Base-by-base conservation (phyloP, 805 yeast species). In the Kodamaea leandrae region DNA sequence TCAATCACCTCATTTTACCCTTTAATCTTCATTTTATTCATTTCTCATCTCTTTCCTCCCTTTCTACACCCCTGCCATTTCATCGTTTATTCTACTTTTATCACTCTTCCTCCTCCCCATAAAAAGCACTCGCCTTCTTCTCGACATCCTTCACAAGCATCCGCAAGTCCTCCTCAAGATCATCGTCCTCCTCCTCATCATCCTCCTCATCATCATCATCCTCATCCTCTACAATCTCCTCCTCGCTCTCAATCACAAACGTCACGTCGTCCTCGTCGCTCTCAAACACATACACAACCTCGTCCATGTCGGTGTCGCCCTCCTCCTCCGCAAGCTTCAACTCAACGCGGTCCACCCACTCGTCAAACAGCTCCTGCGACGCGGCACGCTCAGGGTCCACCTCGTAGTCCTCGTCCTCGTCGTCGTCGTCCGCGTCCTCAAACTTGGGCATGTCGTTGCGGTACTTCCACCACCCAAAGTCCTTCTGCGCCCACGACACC, bases 401-500 rank as follows among this genome's bases (percentile, higher is more conserved):
- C 34, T 56, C 55, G 50, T 46, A 30, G 52, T 44, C 50, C 10
- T 37, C 43, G 7, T 39, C 43, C 32, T 40, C 23, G 17, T 30
- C 42, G 14, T 38, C 39, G 6, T 52, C 49, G 24, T 46, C 41
- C n/a, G 48, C 58, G 37, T 19, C 36, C 32, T 39, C 44, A 26
- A 47, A 33, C 33, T 10, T 20, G 17, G 26, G 38, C 13, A 58
- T 53, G 25, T 61, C 66, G 36, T 58, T 62, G 9, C 25, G 18
- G 35, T 27, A 39, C 27, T 9, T 15, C 43, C 43, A 39, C 43
- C 43, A 39, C 28, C 20, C 18, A n/a, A 6, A 47, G 19, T 80
- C 84, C 1, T 73, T 73, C 18, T 58, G 58, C 3, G 41, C n/a
- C n/a, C 50, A 36, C 0, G 77, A 77, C 0, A 61, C 49, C 0